Evolutionary conservation across 2,329 filamentous ascomycete genomes (phyloP).

Genomic region (Capronia americana): DNA sequence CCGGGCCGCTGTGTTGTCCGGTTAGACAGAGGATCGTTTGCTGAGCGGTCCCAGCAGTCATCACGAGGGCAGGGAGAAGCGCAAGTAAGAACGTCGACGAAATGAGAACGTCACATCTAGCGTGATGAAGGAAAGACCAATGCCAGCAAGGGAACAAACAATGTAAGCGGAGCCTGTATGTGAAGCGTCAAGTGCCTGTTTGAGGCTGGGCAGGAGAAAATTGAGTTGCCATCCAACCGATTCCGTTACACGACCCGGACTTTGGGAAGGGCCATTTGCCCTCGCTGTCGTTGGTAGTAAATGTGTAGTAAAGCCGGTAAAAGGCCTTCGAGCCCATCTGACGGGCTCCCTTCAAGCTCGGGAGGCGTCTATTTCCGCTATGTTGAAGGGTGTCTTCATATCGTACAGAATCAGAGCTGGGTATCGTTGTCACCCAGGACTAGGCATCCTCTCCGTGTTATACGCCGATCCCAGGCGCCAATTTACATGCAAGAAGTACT

Average conservation of each 20-base stretch:
- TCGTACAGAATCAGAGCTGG: conserved; percentile 6
- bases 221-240: neutral
- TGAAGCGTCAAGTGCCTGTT: neutral
- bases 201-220: neutral
- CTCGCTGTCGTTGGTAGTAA: neutral
- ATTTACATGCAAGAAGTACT: neutral
- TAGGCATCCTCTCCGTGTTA: neutral
- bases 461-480: neutral
- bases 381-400: neutral
- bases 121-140: neutral
- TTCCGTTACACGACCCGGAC: neutral
- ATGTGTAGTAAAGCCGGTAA: neutral
- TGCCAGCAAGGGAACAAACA: neutral
- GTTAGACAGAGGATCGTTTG: neutral
- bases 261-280: neutral
- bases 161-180: neutral
- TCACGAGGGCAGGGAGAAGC: neutral
- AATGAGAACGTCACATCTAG: neutral
- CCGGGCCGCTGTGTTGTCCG: no score
- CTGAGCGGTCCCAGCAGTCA: neutral
- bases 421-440: conserved; percentile 4
- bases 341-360: neutral
- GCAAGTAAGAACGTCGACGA: neutral
- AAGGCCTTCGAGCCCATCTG: neutral
- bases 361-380: neutral